Evolutionary conservation across 805 yeast species (phyloP), one percentile per base, ranked within the genome.

Genomic region (Metschnikowia aberdeeniae): DNA sequence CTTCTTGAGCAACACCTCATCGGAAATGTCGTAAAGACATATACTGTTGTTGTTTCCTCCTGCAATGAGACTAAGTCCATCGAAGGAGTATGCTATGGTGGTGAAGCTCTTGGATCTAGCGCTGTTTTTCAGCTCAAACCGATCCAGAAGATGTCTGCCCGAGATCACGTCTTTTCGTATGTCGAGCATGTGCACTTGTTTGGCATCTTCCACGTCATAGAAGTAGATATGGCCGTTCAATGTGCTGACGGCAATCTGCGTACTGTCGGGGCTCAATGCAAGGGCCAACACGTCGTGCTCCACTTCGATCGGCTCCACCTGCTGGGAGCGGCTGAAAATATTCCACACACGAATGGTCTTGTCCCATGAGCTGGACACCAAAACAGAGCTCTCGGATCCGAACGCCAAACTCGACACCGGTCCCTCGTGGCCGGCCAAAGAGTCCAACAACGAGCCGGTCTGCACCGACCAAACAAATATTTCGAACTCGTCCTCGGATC

Each of bases 391-490:
- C 57, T 89, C 95, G 10, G 68, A 70, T 38, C 97, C 96, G 63
- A 93, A 92, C 9, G 92, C 80, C 34, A 93, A 71, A 52, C 89
- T 81, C 1, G 96, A 87, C 3, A 93, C 83, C 1, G 99, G 99
- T 2, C 97, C 99, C 56, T 86, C 95, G 66, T 93, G 99, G 9
- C 99, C 99, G 5, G 90, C 72, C 40, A 93, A 72, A 12, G 87
- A 77, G 60, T 93, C 99, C 44, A 93, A 76, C 39, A 93, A 70
- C 62, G 90, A 97, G 1, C 95, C 84, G 0, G 97, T 90, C 70
- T 93, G 98, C 1, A 93, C 97, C 5, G 96, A 88, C 99, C 99
- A 93, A 29, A 93, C 89, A 60, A 86, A 90, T 47, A 93, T 86
- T 46, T 87, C 96, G 66, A 83, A 93, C 51, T 84, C 85, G 60